Conservation (phyloP, 2,329 filamentous ascomycete genomes). For the Meredithiella fracta region DNA sequence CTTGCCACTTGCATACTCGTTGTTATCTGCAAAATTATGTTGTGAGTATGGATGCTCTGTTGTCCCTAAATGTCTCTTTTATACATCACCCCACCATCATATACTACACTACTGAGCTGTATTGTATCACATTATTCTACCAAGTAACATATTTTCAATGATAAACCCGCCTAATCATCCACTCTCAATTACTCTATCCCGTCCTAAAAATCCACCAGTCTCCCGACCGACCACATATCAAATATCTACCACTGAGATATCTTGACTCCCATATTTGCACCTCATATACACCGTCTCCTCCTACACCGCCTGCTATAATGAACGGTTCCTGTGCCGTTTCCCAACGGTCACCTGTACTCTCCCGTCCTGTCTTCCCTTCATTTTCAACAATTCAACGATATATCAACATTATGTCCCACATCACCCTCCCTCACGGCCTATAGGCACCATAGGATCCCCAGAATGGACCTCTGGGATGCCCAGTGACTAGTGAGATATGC, state of each 20-base stretch:
- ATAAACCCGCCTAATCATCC: too few species aligned
- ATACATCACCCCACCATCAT: neutral
- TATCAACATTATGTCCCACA: too few species aligned
- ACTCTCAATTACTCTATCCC: too few species aligned
- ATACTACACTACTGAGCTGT: neutral
- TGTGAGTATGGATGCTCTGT: neutral
- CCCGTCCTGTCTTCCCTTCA: neutral
- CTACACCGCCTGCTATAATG: neutral
- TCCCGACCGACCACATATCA: too few species aligned
- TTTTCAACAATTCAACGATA: neutral
- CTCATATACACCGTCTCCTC: too few species aligned
- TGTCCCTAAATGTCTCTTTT: neutral
- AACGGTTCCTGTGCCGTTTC: neutral
- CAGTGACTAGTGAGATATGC: too few species aligned
- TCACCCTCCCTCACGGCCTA: neutral
- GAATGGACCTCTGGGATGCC: too few species aligned
- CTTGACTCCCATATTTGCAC: too few species aligned
- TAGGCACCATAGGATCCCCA: too few species aligned
- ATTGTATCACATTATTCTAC: neutral
- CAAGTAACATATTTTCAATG: too few species aligned
- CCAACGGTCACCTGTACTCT: neutral
- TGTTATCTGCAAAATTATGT: neutral
- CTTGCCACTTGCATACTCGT: neutral
- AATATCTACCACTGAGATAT: too few species aligned
- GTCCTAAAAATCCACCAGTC: too few species aligned